Percentiles rank a stretch among this genome's conserved stretches.
Conservation (phyloP, 495 filamentous ascomycete species). For the Amniculicola lignicola region DNA sequence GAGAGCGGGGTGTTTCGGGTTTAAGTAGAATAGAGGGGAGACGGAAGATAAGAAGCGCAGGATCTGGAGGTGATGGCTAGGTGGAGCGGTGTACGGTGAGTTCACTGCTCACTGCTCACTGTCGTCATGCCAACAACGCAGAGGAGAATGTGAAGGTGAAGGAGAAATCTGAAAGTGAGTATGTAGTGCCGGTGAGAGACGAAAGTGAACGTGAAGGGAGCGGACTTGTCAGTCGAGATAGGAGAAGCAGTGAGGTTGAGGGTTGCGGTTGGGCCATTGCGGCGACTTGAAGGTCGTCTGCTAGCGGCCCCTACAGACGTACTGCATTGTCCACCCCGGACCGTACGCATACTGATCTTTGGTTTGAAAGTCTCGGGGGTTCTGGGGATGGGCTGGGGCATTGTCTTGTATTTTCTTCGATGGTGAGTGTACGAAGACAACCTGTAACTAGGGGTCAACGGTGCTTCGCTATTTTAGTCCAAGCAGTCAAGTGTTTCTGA, state of each 20-base stretch:
- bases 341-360: background rate
- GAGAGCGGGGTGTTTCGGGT: background rate
- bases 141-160: background rate
- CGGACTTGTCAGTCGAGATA: background rate
- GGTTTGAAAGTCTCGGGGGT: background rate
- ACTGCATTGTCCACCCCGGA: background rate
- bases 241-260: background rate
- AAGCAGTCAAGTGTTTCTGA: too few species aligned
- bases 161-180: background rate
- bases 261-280: background rate
- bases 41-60: too few species aligned
- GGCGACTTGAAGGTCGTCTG: background rate
- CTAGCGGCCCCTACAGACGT: background rate
- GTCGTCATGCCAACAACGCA: background rate
- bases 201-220: background rate
- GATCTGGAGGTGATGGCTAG: too few species aligned
- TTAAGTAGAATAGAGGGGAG: background rate
- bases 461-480: too few species aligned
- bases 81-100: background rate
- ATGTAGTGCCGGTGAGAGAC: background rate
- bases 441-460: too few species aligned
- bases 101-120: background rate
- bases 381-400: background rate
- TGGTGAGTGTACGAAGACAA: too few species aligned
- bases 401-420: too few species aligned